A percentile compares a stretch with the other conserved stretches of the same genome.
These are phyloP conservation scores for Fusarium tjaetaba DNA, from an alignment of 2,329 filamentous ascomycete species.

Conservation along the genomic window DNA sequence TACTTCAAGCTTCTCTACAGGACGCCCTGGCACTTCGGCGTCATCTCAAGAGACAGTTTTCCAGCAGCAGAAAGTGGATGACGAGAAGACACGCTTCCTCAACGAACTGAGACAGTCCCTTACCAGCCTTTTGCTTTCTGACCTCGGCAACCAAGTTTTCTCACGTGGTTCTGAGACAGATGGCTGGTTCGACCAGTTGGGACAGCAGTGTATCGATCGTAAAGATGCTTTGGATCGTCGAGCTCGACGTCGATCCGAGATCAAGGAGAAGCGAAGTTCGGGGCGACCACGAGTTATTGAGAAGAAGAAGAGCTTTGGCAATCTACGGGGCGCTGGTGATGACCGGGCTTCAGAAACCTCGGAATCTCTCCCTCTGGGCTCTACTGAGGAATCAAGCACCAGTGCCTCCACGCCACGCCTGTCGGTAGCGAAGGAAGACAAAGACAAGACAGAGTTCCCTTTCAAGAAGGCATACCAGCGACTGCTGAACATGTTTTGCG, in stretches of 20 bases:
- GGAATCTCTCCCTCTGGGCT: conserved; percentile 50
- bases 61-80: conserved; percentile 67
- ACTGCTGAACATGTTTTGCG: conserved; percentile 85
- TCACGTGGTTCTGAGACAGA: conserved; percentile 94
- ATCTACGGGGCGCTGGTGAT: conserved; percentile 65
- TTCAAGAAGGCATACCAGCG: conserved; percentile 83
- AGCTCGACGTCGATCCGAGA: conserved; percentile 52
- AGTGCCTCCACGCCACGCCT: conserved; percentile 42
- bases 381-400: conserved; percentile 52
- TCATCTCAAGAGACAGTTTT: conserved; percentile 75
- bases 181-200: conserved; percentile 79
- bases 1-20: conserved; percentile 59
- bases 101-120: conserved; percentile 80
- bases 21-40: conserved; percentile 71
- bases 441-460: conserved; percentile 69
- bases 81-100: conserved; percentile 83
- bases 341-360: conserved; percentile 53
- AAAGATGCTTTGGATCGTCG: conserved; percentile 65
- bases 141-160: conserved; percentile 87
- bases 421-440: conserved; percentile 40
- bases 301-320: conserved; percentile 75
- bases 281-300: conserved; percentile 64
- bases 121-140: conserved; percentile 86
- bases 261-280: conserved; percentile 57
- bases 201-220: conserved; percentile 72